phyloP scores from a whole-genome alignment of 495 filamentous ascomycete species.

The Neurospora sp. region DNA sequence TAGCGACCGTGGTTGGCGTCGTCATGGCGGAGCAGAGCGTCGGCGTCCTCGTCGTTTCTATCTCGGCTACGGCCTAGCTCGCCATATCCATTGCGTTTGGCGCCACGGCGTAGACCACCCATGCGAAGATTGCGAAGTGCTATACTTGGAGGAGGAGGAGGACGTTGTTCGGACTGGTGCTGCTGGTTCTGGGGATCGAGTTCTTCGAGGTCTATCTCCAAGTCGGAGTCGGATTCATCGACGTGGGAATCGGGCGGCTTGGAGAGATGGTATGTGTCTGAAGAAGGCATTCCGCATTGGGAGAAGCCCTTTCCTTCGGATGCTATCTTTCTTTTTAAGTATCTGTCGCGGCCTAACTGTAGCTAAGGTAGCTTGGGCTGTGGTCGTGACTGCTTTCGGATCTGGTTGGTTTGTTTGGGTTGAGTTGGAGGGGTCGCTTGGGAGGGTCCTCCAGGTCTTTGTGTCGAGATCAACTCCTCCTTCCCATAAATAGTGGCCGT shows the following conservation, averaged over 20 bases:
- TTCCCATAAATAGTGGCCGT: background rate
- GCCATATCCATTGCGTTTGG: conserved; percentile 46
- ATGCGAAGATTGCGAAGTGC: conserved; percentile 62
- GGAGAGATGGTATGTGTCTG: conserved; percentile 37
- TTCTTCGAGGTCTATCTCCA: conserved; percentile 64
- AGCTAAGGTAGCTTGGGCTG: background rate
- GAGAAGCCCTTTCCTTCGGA: conserved; percentile 3
- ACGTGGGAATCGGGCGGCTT: conserved; percentile 41
- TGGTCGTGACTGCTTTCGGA: background rate
- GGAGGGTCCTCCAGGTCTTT: background rate
- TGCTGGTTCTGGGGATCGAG: conserved; percentile 32
- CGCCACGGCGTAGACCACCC: conserved; percentile 39
- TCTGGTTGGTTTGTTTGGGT: background rate
- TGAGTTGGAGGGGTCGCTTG: background rate
- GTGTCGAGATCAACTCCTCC: background rate
- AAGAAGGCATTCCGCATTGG: conserved; percentile 44
- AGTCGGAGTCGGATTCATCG: conserved; percentile 53
- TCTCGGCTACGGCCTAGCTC: conserved; percentile 47
- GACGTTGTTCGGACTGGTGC: conserved; percentile 26
- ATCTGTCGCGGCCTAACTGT: background rate
- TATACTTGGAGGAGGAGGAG: conserved; percentile 43
- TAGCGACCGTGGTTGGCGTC: conserved; percentile 12
- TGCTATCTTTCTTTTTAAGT: background rate
- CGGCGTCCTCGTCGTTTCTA: conserved; percentile 44
- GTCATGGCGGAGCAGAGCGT: conserved; percentile 47